Base-by-base conservation (phyloP, 2,329 filamentous ascomycete species). In the Aspergillus thermomutatus region DNA sequence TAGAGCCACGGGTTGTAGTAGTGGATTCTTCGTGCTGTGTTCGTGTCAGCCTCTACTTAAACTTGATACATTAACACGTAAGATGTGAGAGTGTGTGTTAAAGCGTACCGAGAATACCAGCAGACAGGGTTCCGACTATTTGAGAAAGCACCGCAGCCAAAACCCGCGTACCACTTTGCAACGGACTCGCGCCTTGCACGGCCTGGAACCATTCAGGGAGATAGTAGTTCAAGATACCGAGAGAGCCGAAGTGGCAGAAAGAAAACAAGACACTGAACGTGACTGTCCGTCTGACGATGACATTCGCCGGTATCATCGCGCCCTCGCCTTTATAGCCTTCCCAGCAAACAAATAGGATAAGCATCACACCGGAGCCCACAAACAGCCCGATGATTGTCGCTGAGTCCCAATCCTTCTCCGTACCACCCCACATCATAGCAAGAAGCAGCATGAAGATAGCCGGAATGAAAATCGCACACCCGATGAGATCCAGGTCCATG, bases 331-430 rank as follows among this genome's bases (percentile, higher is more conserved):
- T 28, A 26, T 52, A 55, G 19, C 34, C 4, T 25, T 53, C 54
- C 54, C 54, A 56, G 27, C 0, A 19, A 11, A 52, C 53, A 31
- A 58, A 58, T 1, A 55, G 19, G 3, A 52, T 49, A 21, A 55
- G 40, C 14, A 27, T 50, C 25, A 46, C 53, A 55, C 21, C 60
- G 19, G 48, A 54, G 8, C 55, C 60, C 14, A 54, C 25, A 17
- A 71, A 57, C 6, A 71, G 60, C 21, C 64, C 66, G 52, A 70
- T 66, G 21, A 69, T 60, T 4, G 52, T 64, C 3, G 65, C 58
- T 2, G 58, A 62, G 10, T 50, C 45, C 66, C 66, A 69, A 11
- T 53, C 8, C 43, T 66, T 64, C 25, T 54, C 40, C 2, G 37
- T 53, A 5, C 66, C 67, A 19, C 66, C 67, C 64, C 65, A 70